phyloP scores from a whole-genome alignment of 1,284 basidiomycete species.

The Peniophora sp. region DNA sequence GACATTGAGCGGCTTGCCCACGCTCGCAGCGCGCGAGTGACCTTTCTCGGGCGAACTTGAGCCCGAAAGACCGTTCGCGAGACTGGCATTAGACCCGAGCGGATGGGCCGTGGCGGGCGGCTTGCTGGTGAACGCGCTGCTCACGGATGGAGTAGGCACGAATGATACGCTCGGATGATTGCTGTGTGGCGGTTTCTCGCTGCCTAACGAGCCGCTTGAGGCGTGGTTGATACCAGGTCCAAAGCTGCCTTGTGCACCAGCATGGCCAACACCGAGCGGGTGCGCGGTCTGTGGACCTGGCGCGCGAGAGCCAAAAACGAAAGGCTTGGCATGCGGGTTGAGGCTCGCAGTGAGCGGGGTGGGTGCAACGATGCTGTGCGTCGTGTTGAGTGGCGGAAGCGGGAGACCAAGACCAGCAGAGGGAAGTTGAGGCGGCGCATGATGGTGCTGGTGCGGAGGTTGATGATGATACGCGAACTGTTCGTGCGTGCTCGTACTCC shows the following conservation, averaged over 20 bases:
- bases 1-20: conserved; percentile 63
- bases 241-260: conserved; percentile 6
- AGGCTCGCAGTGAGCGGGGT: conserved; percentile 24
- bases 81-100: neutral
- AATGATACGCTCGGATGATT: neutral
- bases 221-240: conserved; percentile 13
- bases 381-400: conserved; percentile 10
- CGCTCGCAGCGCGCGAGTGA: conserved; percentile 53
- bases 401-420: conserved; percentile 8
- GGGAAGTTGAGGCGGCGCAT: conserved; percentile 6
- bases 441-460: conserved; percentile 7
- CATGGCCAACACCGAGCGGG: neutral
- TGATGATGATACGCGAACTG: conserved; percentile 19
- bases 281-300: neutral
- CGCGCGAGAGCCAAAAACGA: conserved; percentile 52
- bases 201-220: conserved; percentile 16
- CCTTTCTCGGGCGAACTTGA: conserved; percentile 15
- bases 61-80: neutral
- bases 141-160: neutral
- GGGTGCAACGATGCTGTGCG: conserved; percentile 7
- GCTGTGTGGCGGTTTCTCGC: conserved; percentile 26
- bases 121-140: neutral
- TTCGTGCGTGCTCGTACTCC: conserved; percentile 31
- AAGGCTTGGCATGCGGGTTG: conserved; percentile 74
- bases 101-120: neutral